phyloP scores from a whole-genome alignment of 257 asterid genomes.

The Solanum piurae region DNA sequence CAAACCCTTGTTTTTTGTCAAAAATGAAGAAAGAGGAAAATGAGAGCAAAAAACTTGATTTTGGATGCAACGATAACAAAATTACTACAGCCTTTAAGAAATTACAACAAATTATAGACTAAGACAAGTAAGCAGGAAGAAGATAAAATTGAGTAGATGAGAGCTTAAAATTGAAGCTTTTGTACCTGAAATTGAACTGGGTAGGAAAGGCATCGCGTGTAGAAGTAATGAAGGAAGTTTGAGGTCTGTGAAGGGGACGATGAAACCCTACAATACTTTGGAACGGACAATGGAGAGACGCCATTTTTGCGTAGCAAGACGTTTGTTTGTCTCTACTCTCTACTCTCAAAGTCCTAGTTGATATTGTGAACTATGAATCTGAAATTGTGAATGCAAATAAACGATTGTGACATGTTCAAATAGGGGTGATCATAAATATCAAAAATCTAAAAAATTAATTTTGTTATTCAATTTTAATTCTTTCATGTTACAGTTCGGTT shows the following conservation, averaged over 20 bases:
- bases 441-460: too few species aligned
- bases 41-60: not conserved
- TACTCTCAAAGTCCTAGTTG: not conserved
- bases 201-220: not conserved
- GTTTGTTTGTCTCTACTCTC: not conserved
- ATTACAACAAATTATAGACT: not conserved
- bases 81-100: not conserved
- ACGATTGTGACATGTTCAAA: not conserved
- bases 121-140: not conserved
- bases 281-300: not conserved
- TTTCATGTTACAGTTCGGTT: not conserved
- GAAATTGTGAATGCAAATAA: not conserved
- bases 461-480: not conserved
- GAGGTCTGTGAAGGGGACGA: not conserved
- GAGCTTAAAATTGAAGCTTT: not conserved
- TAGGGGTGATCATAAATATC: not conserved
- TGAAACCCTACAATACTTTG: conserved; percentile 1
- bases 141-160: not conserved
- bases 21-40: not conserved
- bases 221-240: not conserved
- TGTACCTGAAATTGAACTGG: conserved; percentile 7
- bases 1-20: not conserved
- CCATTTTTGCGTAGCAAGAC: not conserved
- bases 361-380: not conserved
- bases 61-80: not conserved